Conservation (phyloP, 1,139 yeast species). For the Suhomyces bolitotheri region DNA sequence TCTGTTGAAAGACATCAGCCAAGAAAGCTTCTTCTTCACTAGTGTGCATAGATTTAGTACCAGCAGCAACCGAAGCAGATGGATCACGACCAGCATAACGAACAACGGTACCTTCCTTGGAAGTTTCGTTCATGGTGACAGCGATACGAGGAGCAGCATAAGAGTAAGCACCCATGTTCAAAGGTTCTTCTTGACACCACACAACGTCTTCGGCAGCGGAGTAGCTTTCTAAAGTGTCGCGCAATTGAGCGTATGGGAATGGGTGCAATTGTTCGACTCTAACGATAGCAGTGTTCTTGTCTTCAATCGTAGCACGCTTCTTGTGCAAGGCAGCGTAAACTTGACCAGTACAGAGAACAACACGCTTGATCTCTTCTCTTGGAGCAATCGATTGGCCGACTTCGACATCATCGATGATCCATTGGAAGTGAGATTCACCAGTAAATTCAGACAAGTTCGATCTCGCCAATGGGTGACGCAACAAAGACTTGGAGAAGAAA, state of each 20-base stretch:
- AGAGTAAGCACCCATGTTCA: conserved; percentile 92
- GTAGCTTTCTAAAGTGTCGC: conserved; percentile 78
- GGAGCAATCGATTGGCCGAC: conserved; percentile 72
- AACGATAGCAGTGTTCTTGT: conserved; percentile 83
- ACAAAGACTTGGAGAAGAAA: conserved; percentile 88
- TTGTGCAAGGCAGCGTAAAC: conserved; percentile 90
- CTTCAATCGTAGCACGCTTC: conserved; percentile 74
- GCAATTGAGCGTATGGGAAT: conserved; percentile 95
- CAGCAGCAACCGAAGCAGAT: conserved; percentile 97
- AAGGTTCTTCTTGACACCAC: conserved; percentile 99
- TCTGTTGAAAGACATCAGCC: conserved; percentile 63
- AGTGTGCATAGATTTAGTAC: conserved; percentile 83
- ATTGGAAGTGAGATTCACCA: conserved; percentile 88
- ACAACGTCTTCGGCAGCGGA: conserved; percentile 85
- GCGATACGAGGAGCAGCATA: conserved; percentile 78
- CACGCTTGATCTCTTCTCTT: conserved; percentile 84
- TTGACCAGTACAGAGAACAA: conserved; percentile 88
- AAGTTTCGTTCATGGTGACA: conserved; percentile 74
- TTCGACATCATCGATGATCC: conserved; percentile 92
- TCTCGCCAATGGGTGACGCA: conserved; percentile 98
- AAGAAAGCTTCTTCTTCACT: conserved; percentile 90
- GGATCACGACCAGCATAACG: conserved; percentile 99
- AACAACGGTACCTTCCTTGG: conserved; percentile 51
- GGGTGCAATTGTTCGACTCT: conserved; percentile 96
- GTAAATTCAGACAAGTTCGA: conserved; percentile 82